Conservation (phyloP, 1,139 yeast genomes). For the Yamadazyma epiphylla region DNA sequence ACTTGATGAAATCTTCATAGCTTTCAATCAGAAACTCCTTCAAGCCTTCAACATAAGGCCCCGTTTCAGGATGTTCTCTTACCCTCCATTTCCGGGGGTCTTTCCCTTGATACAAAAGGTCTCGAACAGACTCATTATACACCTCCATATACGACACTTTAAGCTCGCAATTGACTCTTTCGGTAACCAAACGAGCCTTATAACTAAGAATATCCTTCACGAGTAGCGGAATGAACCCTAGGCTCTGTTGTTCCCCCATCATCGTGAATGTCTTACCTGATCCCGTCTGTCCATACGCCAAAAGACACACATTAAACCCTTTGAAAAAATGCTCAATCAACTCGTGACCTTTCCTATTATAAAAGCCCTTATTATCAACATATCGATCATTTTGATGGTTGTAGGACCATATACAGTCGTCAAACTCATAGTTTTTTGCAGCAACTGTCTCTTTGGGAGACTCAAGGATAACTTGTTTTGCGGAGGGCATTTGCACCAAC, state of each 20-base stretch:
- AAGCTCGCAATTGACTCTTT: constrained; percentile 49
- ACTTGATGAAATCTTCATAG: constrained; percentile 40
- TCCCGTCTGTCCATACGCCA: constrained; percentile 81
- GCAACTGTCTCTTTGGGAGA: constrained; percentile 13
- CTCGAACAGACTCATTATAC: constrained; percentile 68
- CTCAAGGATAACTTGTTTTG: constrained; percentile 2
- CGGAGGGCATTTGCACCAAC: constrained; percentile 11
- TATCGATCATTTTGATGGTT: constrained; percentile 29
- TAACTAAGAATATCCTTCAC: constrained; percentile 50
- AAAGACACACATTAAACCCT: constrained; percentile 71
- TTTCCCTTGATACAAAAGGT: constrained; percentile 33
- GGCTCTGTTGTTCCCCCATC: constrained; percentile 55
- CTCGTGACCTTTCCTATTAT: constrained; percentile 51
- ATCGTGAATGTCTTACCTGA: constrained; percentile 70
- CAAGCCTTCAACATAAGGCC: constrained; percentile 69
- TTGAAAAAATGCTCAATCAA: constrained; percentile 59
- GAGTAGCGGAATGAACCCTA: constrained; percentile 61
- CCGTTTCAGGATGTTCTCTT: constrained; percentile 56
- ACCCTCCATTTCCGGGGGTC: constrained; percentile 38
- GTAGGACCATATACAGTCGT: constrained; percentile 58
- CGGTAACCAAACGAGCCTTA: constrained; percentile 34
- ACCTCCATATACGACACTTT: constrained; percentile 65
- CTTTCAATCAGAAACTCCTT: constrained; percentile 43
- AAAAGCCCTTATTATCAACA: constrained; percentile 49
- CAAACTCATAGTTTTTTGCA: constrained; percentile 46